A percentile compares a stretch with the other conserved stretches of the same genome.
Evolutionary conservation across 148 eudicot genomes (phyloP).

Genomic region (Talinum fruticosum): DNA sequence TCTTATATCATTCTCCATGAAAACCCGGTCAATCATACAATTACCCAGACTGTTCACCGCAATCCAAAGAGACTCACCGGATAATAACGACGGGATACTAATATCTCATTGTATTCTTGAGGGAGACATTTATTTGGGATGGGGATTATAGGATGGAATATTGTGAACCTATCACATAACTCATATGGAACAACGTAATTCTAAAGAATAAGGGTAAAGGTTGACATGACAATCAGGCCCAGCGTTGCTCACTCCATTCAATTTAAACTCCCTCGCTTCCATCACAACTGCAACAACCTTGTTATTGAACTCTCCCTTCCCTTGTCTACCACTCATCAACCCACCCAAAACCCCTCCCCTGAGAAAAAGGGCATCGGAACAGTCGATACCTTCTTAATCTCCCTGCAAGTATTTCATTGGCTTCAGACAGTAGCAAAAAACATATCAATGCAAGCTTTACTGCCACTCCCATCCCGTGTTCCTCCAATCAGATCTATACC

Average conservation of each 20-base stretch:
- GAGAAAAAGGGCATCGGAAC: background rate
- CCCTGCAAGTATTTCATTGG: background rate
- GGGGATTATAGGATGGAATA: background rate
- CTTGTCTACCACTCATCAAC: background rate
- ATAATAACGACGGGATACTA: too few relatives aligned
- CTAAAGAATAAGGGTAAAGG: conserved; percentile 4
- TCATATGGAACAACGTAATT: background rate
- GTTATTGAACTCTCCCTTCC: background rate
- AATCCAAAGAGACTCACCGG: background rate
- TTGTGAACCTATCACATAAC: background rate
- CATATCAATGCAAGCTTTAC: conserved; percentile 16
- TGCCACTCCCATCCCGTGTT: conserved; percentile 9
- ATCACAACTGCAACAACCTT: conserved; percentile 16
- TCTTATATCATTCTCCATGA: background rate
- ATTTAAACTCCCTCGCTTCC: conserved; percentile 23
- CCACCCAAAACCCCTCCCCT: background rate
- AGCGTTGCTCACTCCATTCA: conserved; percentile 23
- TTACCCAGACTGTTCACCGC: background rate
- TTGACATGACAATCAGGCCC: conserved; percentile 23
- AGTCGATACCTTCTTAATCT: background rate
- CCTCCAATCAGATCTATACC: conserved; percentile 8
- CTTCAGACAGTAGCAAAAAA: background rate
- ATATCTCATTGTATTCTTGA: background rate
- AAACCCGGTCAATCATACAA: background rate
- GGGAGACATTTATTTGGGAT: background rate